Base-by-base conservation (phyloP, 192 early-diverging fungal species). In the Chytriomyces confervae region DNA sequence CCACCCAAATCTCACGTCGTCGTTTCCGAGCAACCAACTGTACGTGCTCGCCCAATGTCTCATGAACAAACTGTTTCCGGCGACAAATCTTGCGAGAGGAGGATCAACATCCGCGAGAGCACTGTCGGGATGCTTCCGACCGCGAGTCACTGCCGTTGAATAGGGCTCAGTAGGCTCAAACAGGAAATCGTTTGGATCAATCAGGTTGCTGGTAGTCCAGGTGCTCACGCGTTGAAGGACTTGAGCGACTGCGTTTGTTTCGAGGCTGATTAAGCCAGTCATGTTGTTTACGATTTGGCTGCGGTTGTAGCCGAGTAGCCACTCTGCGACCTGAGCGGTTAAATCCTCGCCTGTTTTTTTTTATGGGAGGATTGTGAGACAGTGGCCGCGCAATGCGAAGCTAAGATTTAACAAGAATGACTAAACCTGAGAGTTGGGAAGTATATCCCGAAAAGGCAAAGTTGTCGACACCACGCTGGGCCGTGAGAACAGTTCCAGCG, bases 321-420 rank as follows among this genome's bases (percentile, higher is more conserved):
- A 83, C 62, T 86, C 82, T 48, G 76, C 73, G 11, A 66, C 66
- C 13, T 66, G 43, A 0, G 79, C 68, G 18, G 76, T 78, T 44
- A 84, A 62, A 43, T 75, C 20, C 44, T 83, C 84, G 27, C 79
- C 75, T 82, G 75, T 36, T 43, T 62, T n/a, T 48, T 51, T 80
- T n/a, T 72, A 20, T n/a, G 23, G 50, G 16, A 13, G 8, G 1
- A 78, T 8, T 6, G 36, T 64, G 16, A 7, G 45, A 10, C 18
- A 6, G 18, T 51, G 61, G 46, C 62, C 18, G 16, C 8, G 0
- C 20, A 44, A 1, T 66, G n/a, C 1, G 6, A 10, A 11, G 23
- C 63, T 61, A 46, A 6, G 16, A 50, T 27, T 75, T 44, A 65
- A 62, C 24, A n/a, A 24, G 5, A 48, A 43, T 75, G 36, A 16